Percentiles rank a stretch among this genome's conserved stretches.
These are phyloP conservation scores for Xylariaceae sp. DNA, from an alignment of 2,329 filamentous ascomycete species.

Conservation along the genomic window DNA sequence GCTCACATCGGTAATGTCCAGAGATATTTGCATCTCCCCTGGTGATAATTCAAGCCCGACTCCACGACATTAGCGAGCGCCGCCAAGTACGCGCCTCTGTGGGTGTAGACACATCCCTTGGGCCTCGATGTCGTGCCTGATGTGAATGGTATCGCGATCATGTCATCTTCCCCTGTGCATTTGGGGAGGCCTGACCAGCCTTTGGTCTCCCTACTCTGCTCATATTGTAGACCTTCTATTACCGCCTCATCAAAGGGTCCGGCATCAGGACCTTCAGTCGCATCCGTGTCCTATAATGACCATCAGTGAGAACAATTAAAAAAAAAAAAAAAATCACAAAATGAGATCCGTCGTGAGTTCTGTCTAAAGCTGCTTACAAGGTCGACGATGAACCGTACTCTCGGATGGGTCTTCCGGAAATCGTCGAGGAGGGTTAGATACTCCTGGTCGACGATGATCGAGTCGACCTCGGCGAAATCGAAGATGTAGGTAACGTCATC, in stretches of 20 bases:
- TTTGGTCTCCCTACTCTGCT: conserved; percentile 55
- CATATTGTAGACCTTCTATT: conserved; percentile 69
- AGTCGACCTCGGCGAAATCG: conserved; percentile 76
- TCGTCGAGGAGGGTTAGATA: conserved; percentile 63
- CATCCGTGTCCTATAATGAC: conserved; percentile 64
- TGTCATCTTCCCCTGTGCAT: conserved; percentile 67
- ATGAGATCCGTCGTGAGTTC: background rate
- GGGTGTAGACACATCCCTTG: conserved; percentile 89
- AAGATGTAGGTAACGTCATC: conserved; percentile 92
- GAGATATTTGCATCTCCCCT: conserved; percentile 70
- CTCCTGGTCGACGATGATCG: conserved; percentile 81
- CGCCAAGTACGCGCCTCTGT: conserved; percentile 81
- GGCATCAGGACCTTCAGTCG: conserved; percentile 62
- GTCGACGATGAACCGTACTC: conserved; percentile 71
- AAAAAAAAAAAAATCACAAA: background rate
- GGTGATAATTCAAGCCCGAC: conserved; percentile 68
- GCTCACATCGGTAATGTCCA: conserved; percentile 92
- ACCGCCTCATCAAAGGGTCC: conserved; percentile 83
- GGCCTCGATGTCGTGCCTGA: conserved; percentile 86
- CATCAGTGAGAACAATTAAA: background rate
- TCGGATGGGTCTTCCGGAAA: conserved; percentile 56
- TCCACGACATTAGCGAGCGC: conserved; percentile 83
- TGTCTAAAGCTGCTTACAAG: conserved; percentile 33
- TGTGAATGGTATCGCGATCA: conserved; percentile 87
- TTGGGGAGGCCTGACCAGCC: conserved; percentile 76